Percentiles rank a stretch among this genome's conserved stretches.
These are phyloP conservation scores for Neurospora sp. DNA, from an alignment of 495 filamentous ascomycete genomes.

Conservation along the genomic window DNA sequence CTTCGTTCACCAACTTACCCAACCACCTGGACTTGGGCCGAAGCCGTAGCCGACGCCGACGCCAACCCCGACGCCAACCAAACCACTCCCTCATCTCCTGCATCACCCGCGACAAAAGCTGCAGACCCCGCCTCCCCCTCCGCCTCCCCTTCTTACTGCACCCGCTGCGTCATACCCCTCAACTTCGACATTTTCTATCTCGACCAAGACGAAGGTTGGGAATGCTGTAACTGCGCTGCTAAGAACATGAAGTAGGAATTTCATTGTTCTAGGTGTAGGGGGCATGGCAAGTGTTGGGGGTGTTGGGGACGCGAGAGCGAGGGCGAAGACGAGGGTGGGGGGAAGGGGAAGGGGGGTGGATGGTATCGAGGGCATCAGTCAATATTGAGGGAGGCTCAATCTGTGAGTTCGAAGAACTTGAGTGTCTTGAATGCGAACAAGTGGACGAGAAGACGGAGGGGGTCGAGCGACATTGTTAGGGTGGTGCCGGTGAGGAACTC, in stretches of 20 bases:
- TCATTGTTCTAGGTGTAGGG: not conserved
- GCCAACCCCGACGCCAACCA: not conserved
- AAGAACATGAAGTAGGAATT: slow-evolving; percentile 3
- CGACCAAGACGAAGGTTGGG: not conserved
- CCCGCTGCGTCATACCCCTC: not conserved
- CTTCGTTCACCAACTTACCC: not conserved
- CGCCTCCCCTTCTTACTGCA: not conserved
- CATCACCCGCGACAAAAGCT: not conserved
- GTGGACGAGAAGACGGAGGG: too few relatives aligned
- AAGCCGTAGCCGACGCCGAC: not conserved
- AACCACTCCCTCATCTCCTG: not conserved
- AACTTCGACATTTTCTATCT: not conserved
- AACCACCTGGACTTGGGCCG: too few relatives aligned
- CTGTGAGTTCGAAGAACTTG: too few relatives aligned
- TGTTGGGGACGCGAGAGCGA: not conserved
- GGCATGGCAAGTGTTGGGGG: not conserved
- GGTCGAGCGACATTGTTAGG: too few relatives aligned
- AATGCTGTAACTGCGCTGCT: slow-evolving; percentile 6
- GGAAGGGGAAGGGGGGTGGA: too few relatives aligned
- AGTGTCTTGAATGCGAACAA: too few relatives aligned
- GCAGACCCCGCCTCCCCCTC: not conserved
- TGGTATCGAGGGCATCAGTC: too few relatives aligned
- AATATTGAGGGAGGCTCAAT: too few relatives aligned
- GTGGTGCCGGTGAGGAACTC: not conserved
- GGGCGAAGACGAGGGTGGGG: too few relatives aligned